Evolutionary conservation across 805 yeast species (phyloP), one percentile per base, ranked within the genome.

Genomic region (Lipomyces kockii): DNA sequence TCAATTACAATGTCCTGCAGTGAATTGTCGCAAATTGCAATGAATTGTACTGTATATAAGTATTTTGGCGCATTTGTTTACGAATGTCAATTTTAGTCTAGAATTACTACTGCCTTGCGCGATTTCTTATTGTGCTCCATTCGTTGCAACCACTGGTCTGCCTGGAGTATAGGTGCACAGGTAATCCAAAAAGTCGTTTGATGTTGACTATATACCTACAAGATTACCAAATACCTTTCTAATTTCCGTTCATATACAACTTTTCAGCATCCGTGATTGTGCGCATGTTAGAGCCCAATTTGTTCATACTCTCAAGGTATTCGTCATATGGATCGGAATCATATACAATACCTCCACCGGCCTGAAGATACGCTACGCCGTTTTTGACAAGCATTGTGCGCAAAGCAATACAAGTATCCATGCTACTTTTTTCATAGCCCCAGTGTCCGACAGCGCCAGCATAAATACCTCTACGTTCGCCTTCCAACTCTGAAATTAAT

Each of bases 401-500:
- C 74, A 95, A 82, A 0, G 99, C 99, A 77, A 95, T 95, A 80
- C 99, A 95, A 1, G 98, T 95, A 76, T 95, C 97, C 98, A 95
- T 94, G 35, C 92, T 85, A 73, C 86, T 87, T n/a, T 94, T 92
- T 75, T 92, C 97, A 77, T 93, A 95, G 0, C 97, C 92, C 97
- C 98, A 95, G 77, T 90, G 90, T 7, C 99, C 99, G 22, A 95
- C 98, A 1, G 99, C 99, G 69, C 99, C 99, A 0, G 99, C 99
- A 76, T 95, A 95, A 8, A 94, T 93, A 58, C 98, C 99, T 76
- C 99, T 84, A 76, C 92, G 91, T 77, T 94, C 98, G 69, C 86
- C 84, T 77, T 95, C 99, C 59, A 94, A 81, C 77, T 91, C 97
- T 22, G 90, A 89, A 74, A 95, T 92, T 56, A 95, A 82, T 79